Base-by-base conservation (phyloP, 306 rosid species). In the Vigna unguiculata region DNA sequence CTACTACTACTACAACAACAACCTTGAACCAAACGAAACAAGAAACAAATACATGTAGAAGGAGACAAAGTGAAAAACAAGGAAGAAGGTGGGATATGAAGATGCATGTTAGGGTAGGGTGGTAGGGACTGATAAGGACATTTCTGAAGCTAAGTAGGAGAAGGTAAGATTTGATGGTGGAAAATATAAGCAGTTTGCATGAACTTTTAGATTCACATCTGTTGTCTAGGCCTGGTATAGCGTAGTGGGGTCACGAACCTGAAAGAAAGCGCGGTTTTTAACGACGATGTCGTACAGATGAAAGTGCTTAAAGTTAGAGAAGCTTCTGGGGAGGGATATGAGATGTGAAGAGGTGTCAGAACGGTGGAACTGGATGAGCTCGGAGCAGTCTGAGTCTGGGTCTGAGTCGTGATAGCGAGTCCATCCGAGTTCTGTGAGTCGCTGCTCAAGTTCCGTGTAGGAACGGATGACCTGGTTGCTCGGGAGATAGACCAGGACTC, bases 241-340 rank as follows among this genome's bases (percentile, higher is more conserved):
- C 3, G 24, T 1, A 30, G 69, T 12, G 14, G 90, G 80, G 71
- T 91, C 96, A 11, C 96, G 90, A 83, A 91, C 97, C 86, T 88
- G 75, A 60, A 93, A 93, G 86, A 87, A 88, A 28, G 90, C 81
- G 5, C 87, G 92, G 17, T 87, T 93, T 58, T 91, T 86, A 69
- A 93, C 82, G 46, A 93, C 98, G 65, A 93, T 88, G 71, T 93
- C 97, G 74, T 91, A 93, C 78, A 93, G 21, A 41, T 93, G 97
- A 52, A 88, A 81, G 36, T 78, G 76, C 75, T 90, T 93, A 5
- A 93, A 79, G 62, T 61, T 60, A 54, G 81, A 43, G 55, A 93
- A 91, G 28, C 46, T 72, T 12, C 17, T 53, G 2, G 97, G 97
- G 46, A 93, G 90, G 0, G 98, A 90, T 7, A 93, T 82, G 80